phyloP scores from a whole-genome alignment of 495 filamentous ascomycete species.

The Copromyces sp. region DNA sequence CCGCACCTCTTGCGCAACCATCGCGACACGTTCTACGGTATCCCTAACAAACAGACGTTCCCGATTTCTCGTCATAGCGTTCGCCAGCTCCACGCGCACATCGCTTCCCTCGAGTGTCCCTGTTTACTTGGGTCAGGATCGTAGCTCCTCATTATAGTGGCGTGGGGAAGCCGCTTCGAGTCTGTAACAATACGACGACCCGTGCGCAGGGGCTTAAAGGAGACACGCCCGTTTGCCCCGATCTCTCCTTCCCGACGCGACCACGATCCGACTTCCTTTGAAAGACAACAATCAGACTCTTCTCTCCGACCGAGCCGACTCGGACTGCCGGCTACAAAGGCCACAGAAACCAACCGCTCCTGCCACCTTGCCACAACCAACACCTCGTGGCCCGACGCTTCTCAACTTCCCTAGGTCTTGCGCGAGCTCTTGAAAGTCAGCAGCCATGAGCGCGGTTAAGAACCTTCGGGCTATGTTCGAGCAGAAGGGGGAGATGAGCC shows the following conservation, averaged over 20 bases:
- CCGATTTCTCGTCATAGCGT: not conserved
- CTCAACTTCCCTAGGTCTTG: not conserved
- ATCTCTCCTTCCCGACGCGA: not conserved
- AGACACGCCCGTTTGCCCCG: not conserved
- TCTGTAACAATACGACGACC: not conserved
- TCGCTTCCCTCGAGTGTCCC: not conserved
- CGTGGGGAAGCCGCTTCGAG: not conserved
- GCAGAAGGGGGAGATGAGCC: conserved; percentile 51
- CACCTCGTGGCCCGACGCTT: not conserved
- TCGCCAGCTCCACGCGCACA: not conserved
- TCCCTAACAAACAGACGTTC: not conserved
- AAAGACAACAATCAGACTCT: not conserved
- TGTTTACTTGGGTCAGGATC: not conserved
- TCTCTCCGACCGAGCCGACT: not conserved
- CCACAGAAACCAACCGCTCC: not conserved
- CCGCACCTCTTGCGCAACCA: not conserved
- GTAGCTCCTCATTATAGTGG: not conserved
- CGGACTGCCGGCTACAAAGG: not conserved
- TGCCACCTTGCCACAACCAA: not conserved
- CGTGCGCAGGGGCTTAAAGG: not conserved
- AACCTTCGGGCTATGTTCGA: conserved; percentile 88
- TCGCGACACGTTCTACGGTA: not conserved
- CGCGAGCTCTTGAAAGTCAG: conserved; percentile 4
- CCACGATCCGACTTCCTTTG: not conserved
- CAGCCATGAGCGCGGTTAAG: conserved; percentile 40